phyloP scores from a whole-genome alignment of 345 rosid species.

The Syzygium grande region DNA sequence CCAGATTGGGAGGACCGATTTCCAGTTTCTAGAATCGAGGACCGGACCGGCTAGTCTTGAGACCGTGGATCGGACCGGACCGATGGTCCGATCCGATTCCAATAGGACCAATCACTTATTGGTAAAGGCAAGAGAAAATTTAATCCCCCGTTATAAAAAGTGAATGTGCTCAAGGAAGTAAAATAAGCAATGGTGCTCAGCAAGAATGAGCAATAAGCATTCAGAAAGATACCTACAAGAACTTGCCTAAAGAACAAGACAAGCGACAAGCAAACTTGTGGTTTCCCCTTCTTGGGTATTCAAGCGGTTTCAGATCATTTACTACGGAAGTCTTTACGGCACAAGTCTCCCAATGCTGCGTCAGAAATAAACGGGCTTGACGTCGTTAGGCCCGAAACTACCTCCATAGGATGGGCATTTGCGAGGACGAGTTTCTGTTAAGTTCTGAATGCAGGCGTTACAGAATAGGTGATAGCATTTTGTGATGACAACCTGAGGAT shows the following conservation, averaged over 20 bases:
- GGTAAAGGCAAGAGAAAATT: too few relatives aligned
- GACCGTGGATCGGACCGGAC: too few relatives aligned
- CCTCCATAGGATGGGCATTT: conserved; percentile 79
- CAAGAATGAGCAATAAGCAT: not conserved
- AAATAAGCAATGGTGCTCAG: not conserved
- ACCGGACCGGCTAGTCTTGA: too few relatives aligned
- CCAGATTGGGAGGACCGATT: too few relatives aligned
- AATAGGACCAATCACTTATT: too few relatives aligned
- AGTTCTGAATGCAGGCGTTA: conserved; percentile 72
- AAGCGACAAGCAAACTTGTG: not conserved
- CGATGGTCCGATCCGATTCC: too few relatives aligned
- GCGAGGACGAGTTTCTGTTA: conserved; percentile 63
- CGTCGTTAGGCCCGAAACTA: conserved; percentile 83
- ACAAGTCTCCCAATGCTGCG: not conserved
- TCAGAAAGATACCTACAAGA: not conserved
- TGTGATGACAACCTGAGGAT: conserved; percentile 81
- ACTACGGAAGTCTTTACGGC: not conserved
- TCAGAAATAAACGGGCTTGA: conserved; percentile 93
- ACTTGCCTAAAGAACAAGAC: not conserved
- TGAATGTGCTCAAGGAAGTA: not conserved
- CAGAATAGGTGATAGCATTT: conserved; percentile 96
- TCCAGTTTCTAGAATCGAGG: too few relatives aligned
- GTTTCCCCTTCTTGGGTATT: not conserved
- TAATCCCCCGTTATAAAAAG: not conserved
- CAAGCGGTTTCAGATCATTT: not conserved